Conservation (phyloP, 2,329 filamentous ascomycete genomes). For the Chrysosporium queenslandicum region DNA sequence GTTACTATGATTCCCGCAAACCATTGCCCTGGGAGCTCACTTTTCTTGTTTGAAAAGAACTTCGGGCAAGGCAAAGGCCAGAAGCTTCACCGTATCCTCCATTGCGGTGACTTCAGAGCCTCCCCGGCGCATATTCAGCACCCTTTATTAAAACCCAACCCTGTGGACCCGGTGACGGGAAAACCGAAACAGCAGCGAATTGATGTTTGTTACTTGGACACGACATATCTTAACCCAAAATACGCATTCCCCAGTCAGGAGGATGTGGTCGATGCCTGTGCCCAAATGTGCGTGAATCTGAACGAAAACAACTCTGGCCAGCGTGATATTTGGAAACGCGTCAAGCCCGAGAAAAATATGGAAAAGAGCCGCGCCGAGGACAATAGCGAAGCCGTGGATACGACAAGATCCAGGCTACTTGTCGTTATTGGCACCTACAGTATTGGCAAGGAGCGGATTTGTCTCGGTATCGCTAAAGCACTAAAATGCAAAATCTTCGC, state of each 20-base stretch:
- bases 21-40: conserved; percentile 87
- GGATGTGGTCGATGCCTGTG: conserved; percentile 77
- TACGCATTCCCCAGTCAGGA: conserved; percentile 88
- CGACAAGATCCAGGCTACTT: conserved; percentile 51
- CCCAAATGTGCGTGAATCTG: conserved; percentile 72
- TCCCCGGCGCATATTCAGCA: conserved; percentile 76
- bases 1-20: conserved; percentile 96
- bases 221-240: conserved; percentile 89
- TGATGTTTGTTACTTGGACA: conserved; percentile 93
- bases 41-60: conserved; percentile 83
- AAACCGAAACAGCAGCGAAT: conserved; percentile 73
- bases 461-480: conserved; percentile 79
- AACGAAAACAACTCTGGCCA: conserved; percentile 55
- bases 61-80: conserved; percentile 50
- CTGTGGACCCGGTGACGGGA: conserved; percentile 59
- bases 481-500: conserved; percentile 84
- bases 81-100: conserved; percentile 67
- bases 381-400: neutral
- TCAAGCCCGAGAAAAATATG: conserved; percentile 30
- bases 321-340: conserved; percentile 38
- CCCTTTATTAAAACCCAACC: conserved; percentile 66
- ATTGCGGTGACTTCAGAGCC: conserved; percentile 92
- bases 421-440: conserved; percentile 95
- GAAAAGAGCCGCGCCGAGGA: neutral
- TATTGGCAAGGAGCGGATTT: conserved; percentile 95